Base-by-base conservation (phyloP, 179 eudicot genomes). In the Heliamphora pulchella region DNA sequence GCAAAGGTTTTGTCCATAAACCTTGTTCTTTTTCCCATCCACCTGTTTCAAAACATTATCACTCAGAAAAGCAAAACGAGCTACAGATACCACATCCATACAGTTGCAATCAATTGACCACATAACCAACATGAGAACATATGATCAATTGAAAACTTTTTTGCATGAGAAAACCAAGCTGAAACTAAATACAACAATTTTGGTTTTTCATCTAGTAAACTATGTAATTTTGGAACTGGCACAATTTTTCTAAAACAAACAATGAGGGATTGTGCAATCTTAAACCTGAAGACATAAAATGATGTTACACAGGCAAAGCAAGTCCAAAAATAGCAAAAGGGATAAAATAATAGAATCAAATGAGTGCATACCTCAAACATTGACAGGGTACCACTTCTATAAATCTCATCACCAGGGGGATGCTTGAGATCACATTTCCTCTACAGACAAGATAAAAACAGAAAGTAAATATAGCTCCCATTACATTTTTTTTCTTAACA, bases 351-450 rank as follows among this genome's bases (percentile, higher is more conserved):
- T 31, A 59, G 3, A 14, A 75, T 55, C 31, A 31, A 31, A 79
- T 47, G 54, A 74, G 61, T 54, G 47, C 62, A 69, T 81, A 91
- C 97, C 98, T 94, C 97, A 86, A 94, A 94, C 98, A 94, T 94
- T 73, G 97, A 94, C 85, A 94, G 80, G 55, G 96, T 94, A 73
- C 97, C 97, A 83, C 94, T 87, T 63, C 97, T 89, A 85, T 94
- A 95, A 67, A 94, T 94, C 88, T 94, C 98, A 87, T 94, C 98
- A 58, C 98, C 97, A 78, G 98, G 98, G 78, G 98, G 97, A 84
- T 94, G 97, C 89, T 94, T 94, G 74, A 94, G 98, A 82, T 94
- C 98, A 81, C 98, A 94, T 90, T 94, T 94, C 84, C 80, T 92
- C 97, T 92, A 80, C 74, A 85, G 9, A 59, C 15, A 6, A 55